phyloP scores from a whole-genome alignment of 1,284 basidiomycete genomes.

The Porodaedalea pini region DNA sequence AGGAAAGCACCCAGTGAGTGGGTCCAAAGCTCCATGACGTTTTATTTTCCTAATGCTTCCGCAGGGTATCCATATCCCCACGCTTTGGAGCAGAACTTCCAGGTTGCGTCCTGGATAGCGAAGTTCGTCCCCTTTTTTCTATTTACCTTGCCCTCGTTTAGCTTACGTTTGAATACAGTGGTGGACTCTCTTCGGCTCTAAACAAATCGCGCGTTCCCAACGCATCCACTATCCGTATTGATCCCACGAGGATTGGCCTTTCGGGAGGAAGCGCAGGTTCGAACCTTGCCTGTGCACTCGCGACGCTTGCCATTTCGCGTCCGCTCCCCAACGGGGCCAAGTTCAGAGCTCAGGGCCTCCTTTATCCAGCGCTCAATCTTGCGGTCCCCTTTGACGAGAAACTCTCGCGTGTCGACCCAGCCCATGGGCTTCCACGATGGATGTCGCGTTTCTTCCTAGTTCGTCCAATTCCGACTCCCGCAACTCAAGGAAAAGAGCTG shows the following conservation, averaged over 20 bases:
- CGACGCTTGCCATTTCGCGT: conserved; percentile 18
- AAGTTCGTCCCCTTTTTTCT: conserved; percentile 14
- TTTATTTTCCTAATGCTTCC: not conserved
- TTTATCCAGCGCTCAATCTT: conserved; percentile 27
- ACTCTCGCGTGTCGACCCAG: conserved; percentile 24
- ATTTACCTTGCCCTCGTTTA: not conserved
- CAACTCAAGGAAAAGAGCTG: not conserved
- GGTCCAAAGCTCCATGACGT: not conserved
- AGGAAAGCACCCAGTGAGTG: conserved; percentile 26
- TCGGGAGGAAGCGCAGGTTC: conserved; percentile 27
- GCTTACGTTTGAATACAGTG: conserved; percentile 18
- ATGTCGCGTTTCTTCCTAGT: conserved; percentile 25
- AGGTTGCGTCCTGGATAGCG: conserved; percentile 27
- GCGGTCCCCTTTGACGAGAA: conserved; percentile 27
- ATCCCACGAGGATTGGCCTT: conserved; percentile 25
- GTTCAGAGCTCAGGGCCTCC: conserved; percentile 22
- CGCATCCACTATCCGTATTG: conserved; percentile 9
- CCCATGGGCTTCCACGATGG: conserved; percentile 25
- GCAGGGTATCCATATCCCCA: conserved; percentile 26
- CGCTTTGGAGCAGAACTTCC: conserved; percentile 25
- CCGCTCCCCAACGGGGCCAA: conserved; percentile 20
- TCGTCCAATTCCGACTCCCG: not conserved
- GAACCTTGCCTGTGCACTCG: conserved; percentile 26
- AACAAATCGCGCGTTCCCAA: not conserved
- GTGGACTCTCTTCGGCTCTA: conserved; percentile 18